Conservation (phyloP, 2,329 filamentous ascomycete species). For the Daldinia sp. region DNA sequence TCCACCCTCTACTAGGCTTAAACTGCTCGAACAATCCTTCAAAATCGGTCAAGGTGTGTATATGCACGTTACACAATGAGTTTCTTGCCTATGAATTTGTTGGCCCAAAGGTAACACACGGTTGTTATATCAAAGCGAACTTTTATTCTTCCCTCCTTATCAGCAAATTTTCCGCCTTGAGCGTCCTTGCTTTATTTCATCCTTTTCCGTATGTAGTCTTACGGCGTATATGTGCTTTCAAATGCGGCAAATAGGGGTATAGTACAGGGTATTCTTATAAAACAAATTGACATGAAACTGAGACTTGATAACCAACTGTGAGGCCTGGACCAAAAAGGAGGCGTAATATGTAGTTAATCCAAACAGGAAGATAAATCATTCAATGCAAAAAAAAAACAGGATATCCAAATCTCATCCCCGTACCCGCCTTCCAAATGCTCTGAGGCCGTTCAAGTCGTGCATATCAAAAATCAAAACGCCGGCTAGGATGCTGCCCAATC, state of each 20-base stretch:
- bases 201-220: slow-evolving; percentile 20
- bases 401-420: slow-evolving; percentile 27
- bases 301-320: slow-evolving; percentile 1
- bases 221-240: slow-evolving; percentile 15
- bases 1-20: slow-evolving; percentile 1
- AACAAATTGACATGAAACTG: slow-evolving; percentile 32
- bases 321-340: slow-evolving; percentile 10
- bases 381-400: slow-evolving; percentile 30
- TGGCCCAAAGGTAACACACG: slow-evolving; percentile 1
- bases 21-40: slow-evolving; percentile 20
- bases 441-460: slow-evolving; percentile 15
- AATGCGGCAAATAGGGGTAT: slow-evolving; percentile 25
- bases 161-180: slow-evolving; percentile 3
- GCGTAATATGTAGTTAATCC: slow-evolving; percentile 18
- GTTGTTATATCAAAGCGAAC: slow-evolving; percentile 15
- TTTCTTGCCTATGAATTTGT: neutral
- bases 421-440: slow-evolving; percentile 28
- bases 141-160: slow-evolving; percentile 14
- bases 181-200: slow-evolving; percentile 5
- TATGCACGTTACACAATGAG: neutral
- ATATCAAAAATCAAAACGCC: slow-evolving; percentile 26
- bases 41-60: neutral
- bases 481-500: slow-evolving; percentile 19
- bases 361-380: slow-evolving; percentile 21
- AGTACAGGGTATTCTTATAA: slow-evolving; percentile 38